Evolutionary conservation across 495 filamentous ascomycete genomes (phyloP).

Genomic region (Rhizodiscina lignyota): DNA sequence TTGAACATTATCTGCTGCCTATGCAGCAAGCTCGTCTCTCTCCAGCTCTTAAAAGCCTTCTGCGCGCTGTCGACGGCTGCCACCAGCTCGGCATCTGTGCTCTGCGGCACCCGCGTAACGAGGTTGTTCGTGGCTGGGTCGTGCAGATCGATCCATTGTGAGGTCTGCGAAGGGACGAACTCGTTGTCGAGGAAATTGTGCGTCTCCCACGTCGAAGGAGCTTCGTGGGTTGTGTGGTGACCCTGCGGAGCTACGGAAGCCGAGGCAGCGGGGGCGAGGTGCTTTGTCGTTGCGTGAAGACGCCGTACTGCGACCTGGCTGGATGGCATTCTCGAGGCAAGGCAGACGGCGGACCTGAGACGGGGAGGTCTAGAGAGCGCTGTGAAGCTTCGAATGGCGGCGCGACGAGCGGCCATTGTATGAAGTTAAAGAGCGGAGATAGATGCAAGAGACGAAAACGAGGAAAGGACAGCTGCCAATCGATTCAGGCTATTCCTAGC

Average conservation of each 20-base stretch:
- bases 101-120: constrained; percentile 93
- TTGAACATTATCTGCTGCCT: constrained; percentile 97
- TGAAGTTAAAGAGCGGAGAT: too few species aligned
- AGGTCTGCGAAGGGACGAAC: constrained; percentile 59
- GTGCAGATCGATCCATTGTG: constrained; percentile 77
- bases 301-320: constrained; percentile 17
- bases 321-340: background rate
- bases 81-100: constrained; percentile 73
- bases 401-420: constrained; percentile 15
- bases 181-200: constrained; percentile 86
- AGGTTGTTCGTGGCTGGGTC: constrained; percentile 97
- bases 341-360: too few species aligned
- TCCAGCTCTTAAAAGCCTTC: constrained; percentile 84
- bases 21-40: constrained; percentile 62
- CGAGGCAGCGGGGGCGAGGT: constrained; percentile 28
- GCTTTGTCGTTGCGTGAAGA: constrained; percentile 22
- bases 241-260: constrained; percentile 40
- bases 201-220: constrained; percentile 59
- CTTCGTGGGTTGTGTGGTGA: constrained; percentile 74
- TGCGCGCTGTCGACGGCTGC: constrained; percentile 77
- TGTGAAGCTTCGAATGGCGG: constrained; percentile 10
- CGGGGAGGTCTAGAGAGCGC: constrained; percentile 7
- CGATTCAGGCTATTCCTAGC: too few species aligned
- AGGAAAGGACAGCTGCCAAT: too few species aligned
- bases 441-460: too few species aligned